Conservation (phyloP, 1,284 basidiomycete species). For the Ustilago shanxiensis region DNA sequence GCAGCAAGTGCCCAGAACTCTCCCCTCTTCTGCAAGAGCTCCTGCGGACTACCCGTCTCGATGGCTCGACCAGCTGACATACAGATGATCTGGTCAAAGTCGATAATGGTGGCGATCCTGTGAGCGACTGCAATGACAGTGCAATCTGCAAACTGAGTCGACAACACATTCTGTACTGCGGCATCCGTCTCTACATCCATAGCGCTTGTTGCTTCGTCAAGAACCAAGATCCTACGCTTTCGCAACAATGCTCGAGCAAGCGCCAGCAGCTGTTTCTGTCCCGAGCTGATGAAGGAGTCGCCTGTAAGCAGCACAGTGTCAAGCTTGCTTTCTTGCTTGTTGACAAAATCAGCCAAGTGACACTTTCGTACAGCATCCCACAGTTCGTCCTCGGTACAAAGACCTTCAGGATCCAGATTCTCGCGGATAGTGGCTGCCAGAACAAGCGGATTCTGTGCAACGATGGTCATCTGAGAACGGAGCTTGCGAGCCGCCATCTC, state of each 20-base stretch:
- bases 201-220: constrained; percentile 72
- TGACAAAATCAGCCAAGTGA: constrained; percentile 58
- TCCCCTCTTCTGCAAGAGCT: constrained; percentile 42
- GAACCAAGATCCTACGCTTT: constrained; percentile 73
- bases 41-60: constrained; percentile 72
- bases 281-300: constrained; percentile 40
- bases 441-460: constrained; percentile 64
- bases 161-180: constrained; percentile 77
- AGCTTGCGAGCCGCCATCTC: constrained; percentile 29
- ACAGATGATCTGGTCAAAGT: constrained; percentile 81
- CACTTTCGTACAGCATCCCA: constrained; percentile 64
- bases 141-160: constrained; percentile 53
- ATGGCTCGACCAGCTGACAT: constrained; percentile 79
- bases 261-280: constrained; percentile 70
- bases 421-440: constrained; percentile 63
- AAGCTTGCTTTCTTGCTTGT: constrained; percentile 48
- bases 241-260: constrained; percentile 74
- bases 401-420: constrained; percentile 61
- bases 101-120: constrained; percentile 80
- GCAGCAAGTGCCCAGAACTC: constrained; percentile 55
- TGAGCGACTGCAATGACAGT: constrained; percentile 72
- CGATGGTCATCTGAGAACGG: constrained; percentile 55
- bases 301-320: constrained; percentile 44
- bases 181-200: constrained; percentile 53
- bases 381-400: constrained; percentile 56